These are phyloP conservation scores for Clitocybe nebularis DNA, from an alignment of 1,284 basidiomycete species.

Conservation along the genomic window DNA sequence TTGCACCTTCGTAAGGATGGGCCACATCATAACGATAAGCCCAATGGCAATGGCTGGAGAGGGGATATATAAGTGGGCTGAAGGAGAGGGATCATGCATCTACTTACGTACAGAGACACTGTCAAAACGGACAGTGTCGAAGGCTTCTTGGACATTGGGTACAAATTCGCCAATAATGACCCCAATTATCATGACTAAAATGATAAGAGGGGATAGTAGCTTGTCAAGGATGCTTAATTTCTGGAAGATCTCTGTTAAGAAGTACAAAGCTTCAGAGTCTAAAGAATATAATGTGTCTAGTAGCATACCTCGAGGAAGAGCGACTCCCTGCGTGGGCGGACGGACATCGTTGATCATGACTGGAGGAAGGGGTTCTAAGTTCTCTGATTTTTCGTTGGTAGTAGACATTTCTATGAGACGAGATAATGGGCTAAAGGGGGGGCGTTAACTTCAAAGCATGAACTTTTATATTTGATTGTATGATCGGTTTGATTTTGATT, in stretches of 20 bases:
- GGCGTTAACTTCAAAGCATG: neutral
- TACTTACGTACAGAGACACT: constrained; percentile 60
- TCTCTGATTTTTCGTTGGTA: neutral
- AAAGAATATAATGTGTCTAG: neutral
- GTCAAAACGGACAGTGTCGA: constrained; percentile 48
- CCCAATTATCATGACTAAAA: constrained; percentile 78
- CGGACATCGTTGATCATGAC: neutral
- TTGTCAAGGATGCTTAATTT: constrained; percentile 57
- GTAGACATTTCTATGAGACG: neutral
- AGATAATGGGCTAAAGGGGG: neutral
- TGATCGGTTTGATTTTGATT: constrained; percentile 11
- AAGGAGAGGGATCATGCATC: constrained; percentile 6
- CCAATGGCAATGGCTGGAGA: constrained; percentile 75
- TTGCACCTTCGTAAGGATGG: constrained; percentile 75
- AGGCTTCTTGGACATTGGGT: constrained; percentile 46
- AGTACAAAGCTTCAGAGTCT: neutral
- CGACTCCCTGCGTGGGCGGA: neutral
- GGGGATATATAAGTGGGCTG: too few relatives aligned
- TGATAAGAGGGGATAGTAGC: constrained; percentile 67
- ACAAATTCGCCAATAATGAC: constrained; percentile 72
- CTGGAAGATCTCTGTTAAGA: constrained; percentile 35
- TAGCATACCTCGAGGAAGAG: constrained; percentile 6
- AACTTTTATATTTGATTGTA: neutral
- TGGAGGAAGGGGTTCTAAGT: too few relatives aligned
- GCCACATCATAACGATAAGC: constrained; percentile 91